Conservation (phyloP, 2,329 filamentous ascomycete species). For the Pleomassaria siparia region DNA sequence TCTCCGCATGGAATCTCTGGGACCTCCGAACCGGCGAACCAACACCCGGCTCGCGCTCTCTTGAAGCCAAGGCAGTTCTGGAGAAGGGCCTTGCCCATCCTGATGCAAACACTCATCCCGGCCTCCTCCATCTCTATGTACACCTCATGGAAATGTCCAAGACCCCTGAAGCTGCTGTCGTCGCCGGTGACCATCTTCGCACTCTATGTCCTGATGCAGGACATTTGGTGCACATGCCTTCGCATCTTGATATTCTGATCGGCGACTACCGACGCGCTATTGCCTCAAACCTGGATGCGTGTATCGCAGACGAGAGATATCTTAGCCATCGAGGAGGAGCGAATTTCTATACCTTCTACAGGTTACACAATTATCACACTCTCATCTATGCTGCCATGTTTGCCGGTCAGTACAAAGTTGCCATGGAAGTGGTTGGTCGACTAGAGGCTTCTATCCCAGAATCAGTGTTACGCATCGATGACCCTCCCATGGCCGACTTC, state of each 20-base stretch:
- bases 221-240: slow-evolving; percentile 76
- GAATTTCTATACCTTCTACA: slow-evolving; percentile 78
- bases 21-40: slow-evolving; percentile 61
- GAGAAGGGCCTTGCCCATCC: slow-evolving; percentile 58
- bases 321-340: slow-evolving; percentile 59
- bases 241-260: slow-evolving; percentile 72
- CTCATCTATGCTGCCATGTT: slow-evolving; percentile 79
- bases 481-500: slow-evolving; percentile 78
- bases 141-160: slow-evolving; percentile 78
- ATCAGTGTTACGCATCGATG: slow-evolving; percentile 62
- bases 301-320: slow-evolving; percentile 68
- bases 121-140: slow-evolving; percentile 73
- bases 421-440: slow-evolving; percentile 60
- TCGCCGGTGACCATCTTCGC: slow-evolving; percentile 63
- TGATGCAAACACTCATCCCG: slow-evolving; percentile 61
- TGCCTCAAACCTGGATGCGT: slow-evolving; percentile 66
- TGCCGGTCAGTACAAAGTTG: slow-evolving; percentile 63
- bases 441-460: slow-evolving; percentile 67
- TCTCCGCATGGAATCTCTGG: slow-evolving; percentile 67
- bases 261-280: slow-evolving; percentile 71
- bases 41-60: slow-evolving; percentile 55
- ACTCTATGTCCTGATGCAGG: slow-evolving; percentile 68
- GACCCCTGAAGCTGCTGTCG: slow-evolving; percentile 63
- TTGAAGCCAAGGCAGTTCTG: slow-evolving; percentile 61
- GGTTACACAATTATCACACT: slow-evolving; percentile 74